Percentiles rank a stretch among this genome's conserved stretches.
phyloP scores from a whole-genome alignment of 2,329 filamentous ascomycete genomes.

The Exophiala spinifera region DNA sequence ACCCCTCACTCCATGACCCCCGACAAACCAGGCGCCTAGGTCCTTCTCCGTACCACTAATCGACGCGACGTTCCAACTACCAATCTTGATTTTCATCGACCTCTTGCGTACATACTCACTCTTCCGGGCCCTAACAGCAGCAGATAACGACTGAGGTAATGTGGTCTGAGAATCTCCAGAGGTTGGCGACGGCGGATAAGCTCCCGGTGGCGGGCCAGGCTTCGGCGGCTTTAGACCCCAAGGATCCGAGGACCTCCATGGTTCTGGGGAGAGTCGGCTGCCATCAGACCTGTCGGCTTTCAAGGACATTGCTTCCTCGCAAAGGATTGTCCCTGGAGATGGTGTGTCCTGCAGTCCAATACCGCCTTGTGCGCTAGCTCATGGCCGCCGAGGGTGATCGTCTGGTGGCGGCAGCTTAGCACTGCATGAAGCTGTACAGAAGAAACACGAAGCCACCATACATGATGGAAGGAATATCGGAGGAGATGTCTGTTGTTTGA shows the following conservation, averaged over 20 bases:
- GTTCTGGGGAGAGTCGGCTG: slow-evolving; percentile 15
- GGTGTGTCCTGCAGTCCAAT: neutral
- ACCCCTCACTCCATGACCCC: slow-evolving; percentile 70
- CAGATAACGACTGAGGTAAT: slow-evolving; percentile 47
- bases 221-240: slow-evolving; percentile 32
- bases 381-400: neutral
- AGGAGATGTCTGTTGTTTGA: neutral
- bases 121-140: slow-evolving; percentile 66
- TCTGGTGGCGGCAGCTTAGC: too few relatives aligned
- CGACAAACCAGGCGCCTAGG: slow-evolving; percentile 81
- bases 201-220: slow-evolving; percentile 41
- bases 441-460: neutral
- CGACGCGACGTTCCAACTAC: slow-evolving; percentile 91
- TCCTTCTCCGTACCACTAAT: slow-evolving; percentile 84
- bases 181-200: slow-evolving; percentile 41
- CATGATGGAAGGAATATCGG: neutral
- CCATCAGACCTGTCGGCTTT: slow-evolving; percentile 9
- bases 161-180: slow-evolving; percentile 20
- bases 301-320: slow-evolving; percentile 13
- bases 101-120: slow-evolving; percentile 75
- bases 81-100: slow-evolving; percentile 79
- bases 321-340: neutral
- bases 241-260: slow-evolving; percentile 24
- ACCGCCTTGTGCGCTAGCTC: slow-evolving; percentile 5
- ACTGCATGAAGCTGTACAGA: too few relatives aligned